A percentile compares a stretch with the other conserved stretches of the same genome.
Conservation (phyloP, 306 rosid genomes). For the Malus fusca region DNA sequence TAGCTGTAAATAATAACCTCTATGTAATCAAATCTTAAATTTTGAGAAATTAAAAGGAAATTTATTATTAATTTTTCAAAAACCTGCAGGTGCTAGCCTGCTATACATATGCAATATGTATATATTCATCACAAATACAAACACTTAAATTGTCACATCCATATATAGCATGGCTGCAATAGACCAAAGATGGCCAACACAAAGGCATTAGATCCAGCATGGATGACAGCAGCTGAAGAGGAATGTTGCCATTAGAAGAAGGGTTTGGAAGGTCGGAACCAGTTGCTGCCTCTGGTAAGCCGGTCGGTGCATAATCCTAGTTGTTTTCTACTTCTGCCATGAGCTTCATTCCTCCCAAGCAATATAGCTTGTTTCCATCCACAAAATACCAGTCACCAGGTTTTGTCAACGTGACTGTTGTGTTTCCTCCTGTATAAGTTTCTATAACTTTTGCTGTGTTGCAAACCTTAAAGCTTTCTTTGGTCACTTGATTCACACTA, state of each 20-base stretch:
- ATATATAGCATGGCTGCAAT: constrained; percentile 1
- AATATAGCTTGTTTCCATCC: constrained; percentile 55
- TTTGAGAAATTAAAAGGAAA: neutral
- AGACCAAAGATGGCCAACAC: neutral
- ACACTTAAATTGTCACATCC: neutral
- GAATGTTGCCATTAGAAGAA: constrained; percentile 41
- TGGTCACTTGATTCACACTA: constrained; percentile 52
- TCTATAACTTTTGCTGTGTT: constrained; percentile 48
- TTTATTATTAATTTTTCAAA: no score
- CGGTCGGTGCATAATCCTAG: constrained; percentile 30
- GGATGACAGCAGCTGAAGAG: constrained; percentile 26
- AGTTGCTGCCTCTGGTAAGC: constrained; percentile 33
- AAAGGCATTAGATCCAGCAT: neutral
- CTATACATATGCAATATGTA: neutral
- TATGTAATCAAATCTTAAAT: neutral
- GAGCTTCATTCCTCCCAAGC: constrained; percentile 90
- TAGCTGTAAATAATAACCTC: neutral
- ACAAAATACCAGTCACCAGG: constrained; percentile 65
- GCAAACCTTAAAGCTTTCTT: constrained; percentile 48
- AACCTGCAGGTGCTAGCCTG: neutral
- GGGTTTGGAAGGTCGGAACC: constrained; percentile 33
- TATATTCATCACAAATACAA: neutral
- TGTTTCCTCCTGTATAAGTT: constrained; percentile 51
- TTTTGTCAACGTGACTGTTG: constrained; percentile 51
- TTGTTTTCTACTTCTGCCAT: constrained; percentile 36